Evolutionary conservation across 495 filamentous ascomycete species (phyloP).

Genomic region (Aspergillus biplanus): DNA sequence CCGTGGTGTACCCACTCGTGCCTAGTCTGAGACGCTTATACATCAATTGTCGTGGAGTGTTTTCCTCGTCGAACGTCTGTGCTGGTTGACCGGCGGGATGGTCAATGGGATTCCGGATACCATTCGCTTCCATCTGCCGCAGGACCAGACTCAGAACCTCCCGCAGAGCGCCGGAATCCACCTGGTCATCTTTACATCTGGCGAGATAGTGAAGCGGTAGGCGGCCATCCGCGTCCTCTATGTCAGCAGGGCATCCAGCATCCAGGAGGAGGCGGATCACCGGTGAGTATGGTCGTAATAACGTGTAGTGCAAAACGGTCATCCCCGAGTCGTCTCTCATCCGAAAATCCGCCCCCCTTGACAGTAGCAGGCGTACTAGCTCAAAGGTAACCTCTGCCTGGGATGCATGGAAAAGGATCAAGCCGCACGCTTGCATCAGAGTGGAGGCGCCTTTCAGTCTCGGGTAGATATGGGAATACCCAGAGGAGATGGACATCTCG

Average conservation of each 20-base stretch:
- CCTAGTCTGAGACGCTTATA: background rate
- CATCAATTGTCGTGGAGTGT: background rate
- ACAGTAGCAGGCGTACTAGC: background rate
- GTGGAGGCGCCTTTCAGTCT: background rate
- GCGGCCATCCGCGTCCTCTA: background rate
- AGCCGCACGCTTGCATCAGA: conserved; percentile 15
- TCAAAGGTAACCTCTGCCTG: background rate
- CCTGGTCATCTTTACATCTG: background rate
- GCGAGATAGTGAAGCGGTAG: conserved; percentile 8
- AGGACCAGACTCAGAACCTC: background rate
- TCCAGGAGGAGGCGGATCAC: conserved; percentile 9
- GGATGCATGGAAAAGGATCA: background rate
- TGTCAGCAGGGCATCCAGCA: conserved; percentile 5
- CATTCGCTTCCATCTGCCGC: background rate
- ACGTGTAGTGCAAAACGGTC: conserved; percentile 14
- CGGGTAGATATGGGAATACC: background rate
- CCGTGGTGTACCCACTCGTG: background rate
- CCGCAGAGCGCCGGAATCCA: background rate
- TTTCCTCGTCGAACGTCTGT: background rate
- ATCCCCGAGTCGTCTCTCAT: conserved; percentile 4
- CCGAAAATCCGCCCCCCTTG: conserved; percentile 4
- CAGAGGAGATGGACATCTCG: background rate
- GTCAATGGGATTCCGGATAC: background rate
- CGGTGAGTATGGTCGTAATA: background rate
- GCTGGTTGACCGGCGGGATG: background rate